Evolutionary conservation across 441 rosid genomes (phyloP).

Genomic region (Populus hybrid): DNA sequence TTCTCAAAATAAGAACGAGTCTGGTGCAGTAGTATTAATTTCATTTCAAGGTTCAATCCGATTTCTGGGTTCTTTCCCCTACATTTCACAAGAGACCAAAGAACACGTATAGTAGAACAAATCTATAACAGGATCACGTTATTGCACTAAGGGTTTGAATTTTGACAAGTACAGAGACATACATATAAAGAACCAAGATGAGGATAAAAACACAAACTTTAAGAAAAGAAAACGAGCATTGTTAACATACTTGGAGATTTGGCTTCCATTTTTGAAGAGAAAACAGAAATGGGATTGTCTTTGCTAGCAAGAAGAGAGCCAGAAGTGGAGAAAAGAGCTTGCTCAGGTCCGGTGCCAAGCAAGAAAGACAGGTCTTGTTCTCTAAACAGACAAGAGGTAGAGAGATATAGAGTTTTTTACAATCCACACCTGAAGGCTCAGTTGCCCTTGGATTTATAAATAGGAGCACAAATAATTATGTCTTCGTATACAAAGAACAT

Average conservation of each 20-base stretch:
- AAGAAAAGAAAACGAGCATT: background rate
- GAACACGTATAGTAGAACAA: background rate
- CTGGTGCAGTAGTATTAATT: background rate
- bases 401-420: background rate
- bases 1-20: background rate
- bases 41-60: too few species aligned
- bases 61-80: background rate
- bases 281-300: conserved; percentile 2
- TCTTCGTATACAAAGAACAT: too few species aligned
- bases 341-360: conserved; percentile 35
- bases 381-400: conserved; percentile 3
- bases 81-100: background rate
- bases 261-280: conserved; percentile 55
- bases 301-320: conserved; percentile 23
- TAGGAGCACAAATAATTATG: too few species aligned
- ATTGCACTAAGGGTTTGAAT: background rate
- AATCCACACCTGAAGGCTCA: too few species aligned
- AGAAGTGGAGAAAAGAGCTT: conserved; percentile 32
- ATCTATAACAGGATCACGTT: background rate
- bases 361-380: conserved; percentile 25
- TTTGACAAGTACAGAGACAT: conserved; percentile 1
- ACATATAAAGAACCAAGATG: background rate
- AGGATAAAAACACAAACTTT: background rate
- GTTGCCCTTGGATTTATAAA: too few species aligned
- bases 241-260: conserved; percentile 61